Evolutionary conservation across 1,284 basidiomycete species (phyloP).

Genomic region (Porodaedalea pini): DNA sequence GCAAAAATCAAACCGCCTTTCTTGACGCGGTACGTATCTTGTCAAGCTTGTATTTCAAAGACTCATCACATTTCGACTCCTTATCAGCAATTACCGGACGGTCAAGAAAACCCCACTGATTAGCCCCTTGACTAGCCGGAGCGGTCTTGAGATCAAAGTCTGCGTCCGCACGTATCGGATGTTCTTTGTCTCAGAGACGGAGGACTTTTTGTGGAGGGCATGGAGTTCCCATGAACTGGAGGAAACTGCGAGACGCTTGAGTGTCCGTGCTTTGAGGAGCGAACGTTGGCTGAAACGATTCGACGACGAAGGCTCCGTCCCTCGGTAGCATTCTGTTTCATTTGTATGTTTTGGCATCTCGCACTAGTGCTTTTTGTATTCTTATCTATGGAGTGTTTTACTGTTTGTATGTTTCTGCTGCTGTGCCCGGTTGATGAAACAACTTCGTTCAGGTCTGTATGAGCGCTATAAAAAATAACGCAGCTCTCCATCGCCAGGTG

Average conservation of each 20-base stretch:
- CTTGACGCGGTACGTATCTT: conserved; percentile 58
- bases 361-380: not conserved
- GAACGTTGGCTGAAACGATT: conserved; percentile 33
- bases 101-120: conserved; percentile 25
- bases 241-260: conserved; percentile 24
- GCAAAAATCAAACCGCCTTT: conserved; percentile 65
- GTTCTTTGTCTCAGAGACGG: conserved; percentile 76
- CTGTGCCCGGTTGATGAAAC: too few relatives aligned
- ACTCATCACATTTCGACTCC: conserved; percentile 37
- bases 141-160: conserved; percentile 76
- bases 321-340: not conserved
- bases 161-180: conserved; percentile 82
- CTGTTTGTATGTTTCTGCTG: not conserved
- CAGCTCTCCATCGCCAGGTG: too few relatives aligned
- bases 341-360: not conserved
- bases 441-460: too few relatives aligned
- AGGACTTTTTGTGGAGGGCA: conserved; percentile 55
- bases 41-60: not conserved
- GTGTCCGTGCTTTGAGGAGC: conserved; percentile 25
- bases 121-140: conserved; percentile 44
- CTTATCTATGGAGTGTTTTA: not conserved
- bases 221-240: conserved; percentile 36
- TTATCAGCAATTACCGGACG: conserved; percentile 26
- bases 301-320: conserved; percentile 21
- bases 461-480: too few relatives aligned